Evolutionary conservation across 177 flowering plant genomes (phyloP).

Genomic region (Tripterygium wilfordii): DNA sequence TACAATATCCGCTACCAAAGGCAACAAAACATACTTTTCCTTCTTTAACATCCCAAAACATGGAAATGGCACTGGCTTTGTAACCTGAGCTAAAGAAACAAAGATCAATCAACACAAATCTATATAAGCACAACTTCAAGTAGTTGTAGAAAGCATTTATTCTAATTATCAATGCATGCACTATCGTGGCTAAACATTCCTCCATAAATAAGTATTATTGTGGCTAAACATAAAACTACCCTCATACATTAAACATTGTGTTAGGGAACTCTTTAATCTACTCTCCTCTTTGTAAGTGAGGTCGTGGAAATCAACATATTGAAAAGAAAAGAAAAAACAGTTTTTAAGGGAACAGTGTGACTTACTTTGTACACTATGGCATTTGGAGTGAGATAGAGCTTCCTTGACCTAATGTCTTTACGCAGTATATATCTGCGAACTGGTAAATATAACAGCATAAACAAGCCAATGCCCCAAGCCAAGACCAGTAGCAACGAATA

Average conservation of each 20-base stretch:
- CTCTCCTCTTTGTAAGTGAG: too few species aligned
- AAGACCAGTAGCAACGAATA: conserved; percentile 63
- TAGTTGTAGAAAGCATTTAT: neutral
- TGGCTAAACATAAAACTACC: too few species aligned
- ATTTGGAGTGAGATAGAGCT: conserved; percentile 60
- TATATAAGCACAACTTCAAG: neutral
- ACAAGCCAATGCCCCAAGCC: conserved; percentile 79
- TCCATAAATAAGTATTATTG: too few species aligned
- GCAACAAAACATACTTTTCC: conserved; percentile 72
- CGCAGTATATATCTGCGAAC: conserved; percentile 53
- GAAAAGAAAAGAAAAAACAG: too few species aligned
- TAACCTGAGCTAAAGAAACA: conserved; percentile 38
- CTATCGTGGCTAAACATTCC: too few species aligned
- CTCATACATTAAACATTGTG: too few species aligned
- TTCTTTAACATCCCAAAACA: conserved; percentile 77
- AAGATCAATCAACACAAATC: conserved; percentile 4
- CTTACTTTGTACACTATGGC: conserved; percentile 73
- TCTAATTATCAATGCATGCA: too few species aligned
- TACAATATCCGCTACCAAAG: conserved; percentile 68
- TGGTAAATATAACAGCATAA: conserved; percentile 75
- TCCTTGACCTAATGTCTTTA: conserved; percentile 57
- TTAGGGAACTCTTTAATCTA: too few species aligned
- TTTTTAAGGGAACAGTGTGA: neutral
- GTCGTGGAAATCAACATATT: too few species aligned
- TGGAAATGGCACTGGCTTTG: conserved; percentile 67